Conservation (phyloP, 371 early-diverging fungal species). For the Neoconidiobolus thromboides region DNA sequence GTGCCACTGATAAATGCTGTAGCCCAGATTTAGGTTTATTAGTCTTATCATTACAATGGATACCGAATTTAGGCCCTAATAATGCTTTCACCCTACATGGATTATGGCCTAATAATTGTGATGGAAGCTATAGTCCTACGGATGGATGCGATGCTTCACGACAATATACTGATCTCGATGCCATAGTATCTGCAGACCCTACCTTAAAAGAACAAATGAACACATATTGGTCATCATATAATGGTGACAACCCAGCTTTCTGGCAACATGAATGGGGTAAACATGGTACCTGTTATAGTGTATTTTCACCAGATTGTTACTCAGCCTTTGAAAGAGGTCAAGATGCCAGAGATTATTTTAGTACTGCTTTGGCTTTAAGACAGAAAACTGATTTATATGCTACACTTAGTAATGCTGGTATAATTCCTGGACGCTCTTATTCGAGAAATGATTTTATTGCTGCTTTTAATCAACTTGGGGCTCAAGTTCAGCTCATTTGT, state of each 20-base stretch:
- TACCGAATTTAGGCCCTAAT: constrained; percentile 22
- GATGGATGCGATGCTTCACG: constrained; percentile 45
- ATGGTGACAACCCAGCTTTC: constrained; percentile 22
- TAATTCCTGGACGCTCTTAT: constrained; percentile 40
- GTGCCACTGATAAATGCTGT: constrained; percentile 29
- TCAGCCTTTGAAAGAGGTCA: constrained; percentile 15
- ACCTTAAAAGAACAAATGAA: constrained; percentile 31
- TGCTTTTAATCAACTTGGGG: constrained; percentile 28
- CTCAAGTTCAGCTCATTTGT: constrained; percentile 21
- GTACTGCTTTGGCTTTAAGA: constrained; percentile 24
- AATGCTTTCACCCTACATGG: constrained; percentile 50
- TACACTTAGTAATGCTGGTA: constrained; percentile 26
- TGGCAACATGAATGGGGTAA: constrained; percentile 55
- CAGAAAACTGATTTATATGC: constrained; percentile 32
- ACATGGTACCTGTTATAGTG: constrained; percentile 59
- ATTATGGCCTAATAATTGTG: constrained; percentile 59
- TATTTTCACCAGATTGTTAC: constrained; percentile 36
- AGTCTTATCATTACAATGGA: constrained; percentile 30
- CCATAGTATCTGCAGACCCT: constrained; percentile 15
- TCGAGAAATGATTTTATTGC: constrained; percentile 19
- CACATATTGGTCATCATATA: constrained; percentile 56
- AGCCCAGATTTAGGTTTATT: constrained; percentile 37
- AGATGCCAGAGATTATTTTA: constrained; percentile 37
- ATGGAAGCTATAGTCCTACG: constrained; percentile 30
- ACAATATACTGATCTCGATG: constrained; percentile 23